Evolutionary conservation across 495 filamentous ascomycete genomes (phyloP).

Genomic region (Aspergillus ellipticus): DNA sequence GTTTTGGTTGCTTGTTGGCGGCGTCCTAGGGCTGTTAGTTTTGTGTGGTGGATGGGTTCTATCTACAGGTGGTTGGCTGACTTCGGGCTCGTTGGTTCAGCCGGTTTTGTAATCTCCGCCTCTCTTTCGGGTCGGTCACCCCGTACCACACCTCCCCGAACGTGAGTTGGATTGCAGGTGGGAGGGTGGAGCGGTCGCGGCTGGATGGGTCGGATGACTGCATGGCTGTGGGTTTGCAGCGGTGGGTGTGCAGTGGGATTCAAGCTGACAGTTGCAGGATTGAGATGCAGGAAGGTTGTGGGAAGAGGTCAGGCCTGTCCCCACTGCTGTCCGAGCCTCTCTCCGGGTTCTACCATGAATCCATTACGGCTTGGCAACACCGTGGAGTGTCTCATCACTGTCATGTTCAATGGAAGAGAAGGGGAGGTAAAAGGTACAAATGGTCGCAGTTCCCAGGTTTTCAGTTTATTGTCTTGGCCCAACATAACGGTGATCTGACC

Average conservation of each 20-base stretch:
- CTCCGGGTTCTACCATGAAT: neutral
- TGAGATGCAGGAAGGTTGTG: too few relatives aligned
- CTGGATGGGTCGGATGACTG: too few relatives aligned
- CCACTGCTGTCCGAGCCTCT: neutral
- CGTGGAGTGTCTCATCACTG: too few relatives aligned
- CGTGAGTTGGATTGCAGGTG: neutral
- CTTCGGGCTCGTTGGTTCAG: slow-evolving; percentile 6
- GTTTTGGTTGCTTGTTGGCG: neutral
- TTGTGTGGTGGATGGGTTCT: neutral
- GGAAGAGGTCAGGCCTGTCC: too few relatives aligned
- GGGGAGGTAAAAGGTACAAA: too few relatives aligned
- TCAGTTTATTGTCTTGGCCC: too few relatives aligned
- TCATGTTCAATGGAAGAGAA: too few relatives aligned
- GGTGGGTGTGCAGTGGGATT: neutral
- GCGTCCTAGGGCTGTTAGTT: neutral
- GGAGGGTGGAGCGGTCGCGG: neutral
- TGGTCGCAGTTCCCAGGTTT: too few relatives aligned
- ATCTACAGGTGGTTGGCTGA: neutral
- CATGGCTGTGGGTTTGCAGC: too few relatives aligned
- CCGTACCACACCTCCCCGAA: slow-evolving; percentile 7
- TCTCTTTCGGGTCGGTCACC: neutral
- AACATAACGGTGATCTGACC: too few relatives aligned
- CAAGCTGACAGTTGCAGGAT: neutral
- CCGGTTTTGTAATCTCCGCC: slow-evolving; percentile 8
- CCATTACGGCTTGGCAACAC: too few relatives aligned